Evolutionary conservation across 2,329 filamentous ascomycete genomes (phyloP).

Genomic region (Ophiosphaerella herpotricha): DNA sequence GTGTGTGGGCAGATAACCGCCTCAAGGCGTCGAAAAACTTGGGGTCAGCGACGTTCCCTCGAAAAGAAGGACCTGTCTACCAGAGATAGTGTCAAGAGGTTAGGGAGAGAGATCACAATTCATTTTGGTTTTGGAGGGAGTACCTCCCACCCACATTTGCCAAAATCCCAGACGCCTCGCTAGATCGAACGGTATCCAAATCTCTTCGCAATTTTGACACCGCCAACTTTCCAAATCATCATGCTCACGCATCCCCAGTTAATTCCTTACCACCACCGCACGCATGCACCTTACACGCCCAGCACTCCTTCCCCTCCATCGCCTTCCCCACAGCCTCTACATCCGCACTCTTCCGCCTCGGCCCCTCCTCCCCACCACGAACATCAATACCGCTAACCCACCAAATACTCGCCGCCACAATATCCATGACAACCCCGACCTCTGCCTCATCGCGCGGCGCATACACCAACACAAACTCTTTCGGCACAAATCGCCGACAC

Average conservation of each 20-base stretch:
- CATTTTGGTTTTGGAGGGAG: not conserved
- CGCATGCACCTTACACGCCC: slow-evolving; percentile 31
- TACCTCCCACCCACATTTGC: not conserved
- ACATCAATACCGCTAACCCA: slow-evolving; percentile 58
- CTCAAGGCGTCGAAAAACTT: no score
- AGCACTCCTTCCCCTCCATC: slow-evolving; percentile 26
- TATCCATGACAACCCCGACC: slow-evolving; percentile 66
- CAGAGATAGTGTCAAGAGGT: not conserved
- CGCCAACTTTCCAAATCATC: not conserved
- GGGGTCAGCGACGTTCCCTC: no score
- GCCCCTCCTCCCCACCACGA: slow-evolving; percentile 18
- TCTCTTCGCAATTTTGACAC: not conserved
- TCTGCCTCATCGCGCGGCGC: slow-evolving; percentile 73
- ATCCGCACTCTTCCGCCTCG: slow-evolving; percentile 29
- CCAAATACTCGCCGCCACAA: slow-evolving; percentile 77
- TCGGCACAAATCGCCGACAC: slow-evolving; percentile 70
- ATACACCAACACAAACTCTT: slow-evolving; percentile 81
- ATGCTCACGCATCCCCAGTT: slow-evolving; percentile 30
- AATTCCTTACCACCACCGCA: slow-evolving; percentile 29
- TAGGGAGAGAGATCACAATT: not conserved
- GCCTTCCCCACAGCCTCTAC: slow-evolving; percentile 26
- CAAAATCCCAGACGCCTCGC: slow-evolving; percentile 16
- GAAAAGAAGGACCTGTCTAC: no score
- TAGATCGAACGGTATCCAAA: slow-evolving; percentile 6
- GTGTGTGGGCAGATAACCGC: no score